A percentile compares a stretch with the other conserved stretches of the same genome.
Evolutionary conservation across 352 stramenopile genomes (phyloP).

Genomic region (Aphanomyces euteiches): DNA sequence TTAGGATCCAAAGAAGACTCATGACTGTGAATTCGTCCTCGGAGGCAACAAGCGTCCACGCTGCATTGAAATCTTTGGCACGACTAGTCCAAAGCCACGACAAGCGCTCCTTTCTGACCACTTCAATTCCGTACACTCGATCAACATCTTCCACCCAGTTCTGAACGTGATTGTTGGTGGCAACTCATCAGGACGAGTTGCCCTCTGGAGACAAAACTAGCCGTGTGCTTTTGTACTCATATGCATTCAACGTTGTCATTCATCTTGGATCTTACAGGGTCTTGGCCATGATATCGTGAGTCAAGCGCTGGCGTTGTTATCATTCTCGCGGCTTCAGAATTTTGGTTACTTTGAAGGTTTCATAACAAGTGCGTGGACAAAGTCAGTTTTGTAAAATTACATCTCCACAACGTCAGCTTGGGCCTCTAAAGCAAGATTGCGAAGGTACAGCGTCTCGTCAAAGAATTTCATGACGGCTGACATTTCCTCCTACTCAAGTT

Average conservation of each 20-base stretch:
- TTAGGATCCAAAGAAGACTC: conserved; percentile 62
- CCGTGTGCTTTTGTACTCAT: conserved; percentile 90
- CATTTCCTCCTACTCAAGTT: conserved; percentile 16
- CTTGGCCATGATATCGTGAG: no score
- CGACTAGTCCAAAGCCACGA: conserved; percentile 58
- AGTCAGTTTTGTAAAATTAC: conserved; percentile 2
- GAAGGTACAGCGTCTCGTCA: conserved; percentile 16
- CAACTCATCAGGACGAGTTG: conserved; percentile 67
- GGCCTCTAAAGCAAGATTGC: conserved; percentile 23
- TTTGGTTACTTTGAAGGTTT: no score
- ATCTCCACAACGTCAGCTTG: conserved; percentile 24
- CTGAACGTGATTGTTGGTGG: conserved; percentile 63
- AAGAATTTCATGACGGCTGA: conserved; percentile 16
- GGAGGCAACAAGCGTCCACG: conserved; percentile 79
- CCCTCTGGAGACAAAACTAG: not conserved
- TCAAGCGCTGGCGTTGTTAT: no score
- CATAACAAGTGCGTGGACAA: not conserved
- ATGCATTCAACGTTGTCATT: conserved; percentile 91
- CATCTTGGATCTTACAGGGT: not conserved
- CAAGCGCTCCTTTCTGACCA: conserved; percentile 59
- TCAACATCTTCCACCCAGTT: conserved; percentile 81
- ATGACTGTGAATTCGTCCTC: conserved; percentile 59
- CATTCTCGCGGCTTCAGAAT: no score
- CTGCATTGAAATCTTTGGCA: conserved; percentile 76
- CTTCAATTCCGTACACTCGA: conserved; percentile 80